phyloP scores from a whole-genome alignment of 345 rosid species.

The Eucalyptus lansdowneana region DNA sequence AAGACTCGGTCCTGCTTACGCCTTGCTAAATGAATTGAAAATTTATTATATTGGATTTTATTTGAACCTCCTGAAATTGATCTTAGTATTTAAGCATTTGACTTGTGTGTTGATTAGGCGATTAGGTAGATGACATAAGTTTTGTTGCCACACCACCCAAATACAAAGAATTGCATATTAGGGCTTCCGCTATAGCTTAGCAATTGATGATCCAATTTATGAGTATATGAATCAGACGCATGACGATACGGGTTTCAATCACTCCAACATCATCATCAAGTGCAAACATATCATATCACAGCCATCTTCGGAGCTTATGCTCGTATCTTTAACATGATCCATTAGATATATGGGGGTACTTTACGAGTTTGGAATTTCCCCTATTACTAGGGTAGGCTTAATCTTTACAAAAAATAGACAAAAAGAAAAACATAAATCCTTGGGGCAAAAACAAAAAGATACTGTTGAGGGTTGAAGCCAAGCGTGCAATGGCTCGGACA shows the following conservation, averaged over 20 bases:
- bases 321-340: not conserved
- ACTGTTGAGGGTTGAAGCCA: not conserved
- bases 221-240: not conserved
- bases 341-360: not conserved
- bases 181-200: not conserved
- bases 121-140: not conserved
- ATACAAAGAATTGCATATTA: not conserved
- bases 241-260: not conserved
- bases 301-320: not conserved
- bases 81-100: not conserved
- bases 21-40: not conserved
- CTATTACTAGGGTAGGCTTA: not conserved
- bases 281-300: not conserved
- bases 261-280: not conserved
- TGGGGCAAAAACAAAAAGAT: not conserved
- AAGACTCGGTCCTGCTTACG: not conserved
- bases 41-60: not conserved
- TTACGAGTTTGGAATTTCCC: not conserved
- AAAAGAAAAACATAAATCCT: not conserved
- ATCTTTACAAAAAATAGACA: not conserved
- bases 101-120: not conserved
- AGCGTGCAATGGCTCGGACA: not conserved
- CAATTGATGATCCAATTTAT: not conserved
- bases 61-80: not conserved
- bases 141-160: not conserved